A percentile compares a stretch with the other conserved stretches of the same genome.
phyloP scores from a whole-genome alignment of 1,284 basidiomycete genomes.

The Rhodotorula glutinis region DNA sequence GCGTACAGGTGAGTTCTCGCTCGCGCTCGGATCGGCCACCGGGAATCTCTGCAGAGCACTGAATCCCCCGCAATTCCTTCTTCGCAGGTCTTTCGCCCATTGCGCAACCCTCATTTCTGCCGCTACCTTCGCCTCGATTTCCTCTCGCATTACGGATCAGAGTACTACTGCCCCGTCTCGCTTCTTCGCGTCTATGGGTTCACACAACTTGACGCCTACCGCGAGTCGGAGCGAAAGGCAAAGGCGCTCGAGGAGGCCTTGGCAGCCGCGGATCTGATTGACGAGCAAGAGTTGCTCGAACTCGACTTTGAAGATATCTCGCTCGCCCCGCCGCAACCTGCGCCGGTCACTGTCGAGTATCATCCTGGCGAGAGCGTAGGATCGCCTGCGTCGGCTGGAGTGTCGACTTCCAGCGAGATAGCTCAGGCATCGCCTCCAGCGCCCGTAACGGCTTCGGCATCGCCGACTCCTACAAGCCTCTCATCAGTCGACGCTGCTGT shows the following conservation, averaged over 20 bases:
- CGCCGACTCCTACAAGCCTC: too few relatives aligned
- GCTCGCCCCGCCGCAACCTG: too few relatives aligned
- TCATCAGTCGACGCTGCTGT: too few relatives aligned
- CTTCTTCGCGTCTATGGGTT: constrained; percentile 91
- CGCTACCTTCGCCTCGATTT: constrained; percentile 94
- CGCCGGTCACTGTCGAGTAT: too few relatives aligned
- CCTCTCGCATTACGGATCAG: constrained; percentile 85
- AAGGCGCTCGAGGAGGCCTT: constrained; percentile 27
- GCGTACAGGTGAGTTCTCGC: constrained; percentile 72
- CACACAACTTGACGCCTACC: constrained; percentile 94
- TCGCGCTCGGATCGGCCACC: too few relatives aligned
- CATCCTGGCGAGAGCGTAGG: too few relatives aligned
- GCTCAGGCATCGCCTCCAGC: too few relatives aligned
- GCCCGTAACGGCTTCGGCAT: too few relatives aligned
- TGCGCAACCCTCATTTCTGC: constrained; percentile 72
- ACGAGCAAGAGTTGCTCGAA: constrained; percentile 54
- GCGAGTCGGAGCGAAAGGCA: constrained; percentile 63
- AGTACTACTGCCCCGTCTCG: constrained; percentile 94
- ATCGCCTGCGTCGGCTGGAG: too few relatives aligned
- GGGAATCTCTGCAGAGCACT: too few relatives aligned
- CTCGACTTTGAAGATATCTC: not conserved
- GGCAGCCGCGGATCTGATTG: constrained; percentile 42
- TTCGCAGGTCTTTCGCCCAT: constrained; percentile 67
- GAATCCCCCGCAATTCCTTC: too few relatives aligned
- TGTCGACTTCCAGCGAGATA: too few relatives aligned